These are phyloP conservation scores for Endogone sp. DNA, from an alignment of 192 early-diverging fungal genomes.

Conservation along the genomic window DNA sequence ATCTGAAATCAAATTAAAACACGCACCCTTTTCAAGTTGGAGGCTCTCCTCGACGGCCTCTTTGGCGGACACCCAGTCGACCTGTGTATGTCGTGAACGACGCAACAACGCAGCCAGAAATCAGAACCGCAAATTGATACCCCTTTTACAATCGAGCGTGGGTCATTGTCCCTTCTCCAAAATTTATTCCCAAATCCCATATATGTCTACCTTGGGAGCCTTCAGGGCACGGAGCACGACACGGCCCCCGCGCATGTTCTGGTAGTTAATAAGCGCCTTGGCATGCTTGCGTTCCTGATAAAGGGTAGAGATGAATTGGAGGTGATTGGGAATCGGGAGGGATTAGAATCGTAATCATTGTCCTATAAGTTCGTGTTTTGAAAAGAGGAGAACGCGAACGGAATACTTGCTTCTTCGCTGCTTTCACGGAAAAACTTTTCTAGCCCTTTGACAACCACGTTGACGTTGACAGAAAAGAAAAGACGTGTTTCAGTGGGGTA, in stretches of 20 bases:
- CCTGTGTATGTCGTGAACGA: too few species aligned
- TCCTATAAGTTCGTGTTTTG: not conserved
- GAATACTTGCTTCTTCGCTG: conserved; percentile 31
- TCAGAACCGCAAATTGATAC: too few species aligned
- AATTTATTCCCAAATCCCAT: not conserved
- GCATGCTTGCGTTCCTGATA: conserved; percentile 36
- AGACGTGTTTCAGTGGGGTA: not conserved
- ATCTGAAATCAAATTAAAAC: too few species aligned
- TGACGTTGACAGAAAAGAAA: not conserved
- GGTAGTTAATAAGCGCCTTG: conserved; percentile 45
- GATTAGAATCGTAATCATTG: too few species aligned
- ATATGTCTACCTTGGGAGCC: conserved; percentile 43
- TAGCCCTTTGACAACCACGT: conserved; percentile 20
- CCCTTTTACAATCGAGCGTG: too few species aligned
- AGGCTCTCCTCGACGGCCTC: conserved; percentile 55
- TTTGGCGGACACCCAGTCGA: conserved; percentile 52
- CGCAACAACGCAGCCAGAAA: too few species aligned
- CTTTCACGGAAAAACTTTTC: conserved; percentile 50
- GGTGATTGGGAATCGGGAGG: too few species aligned
- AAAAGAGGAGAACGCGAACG: not conserved
- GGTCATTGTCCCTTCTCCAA: not conserved
- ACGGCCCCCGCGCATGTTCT: conserved; percentile 51
- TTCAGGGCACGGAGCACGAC: conserved; percentile 46
- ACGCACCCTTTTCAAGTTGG: conserved; percentile 49
- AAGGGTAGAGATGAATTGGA: not conserved